Conservation (phyloP, 805 yeast species). For the Teunomyces atbi region DNA sequence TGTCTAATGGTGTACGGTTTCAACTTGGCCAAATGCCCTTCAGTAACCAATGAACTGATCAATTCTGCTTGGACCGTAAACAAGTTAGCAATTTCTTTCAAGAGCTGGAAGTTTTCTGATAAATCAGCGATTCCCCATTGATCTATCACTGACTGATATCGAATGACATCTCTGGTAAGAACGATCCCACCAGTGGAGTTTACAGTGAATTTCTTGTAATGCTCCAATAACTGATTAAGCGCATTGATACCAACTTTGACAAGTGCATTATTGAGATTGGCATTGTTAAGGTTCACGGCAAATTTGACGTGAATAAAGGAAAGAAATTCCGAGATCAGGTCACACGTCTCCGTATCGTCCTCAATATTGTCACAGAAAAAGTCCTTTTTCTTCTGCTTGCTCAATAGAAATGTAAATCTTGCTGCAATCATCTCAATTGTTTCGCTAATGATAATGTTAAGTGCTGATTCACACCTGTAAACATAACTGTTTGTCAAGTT, state of each 20-base stretch:
- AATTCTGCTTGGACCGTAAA: conserved; percentile 83
- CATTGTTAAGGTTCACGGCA: conserved; percentile 29
- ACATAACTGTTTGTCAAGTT: conserved; percentile 61
- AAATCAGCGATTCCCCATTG: conserved; percentile 64
- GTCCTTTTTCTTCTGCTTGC: conserved; percentile 76
- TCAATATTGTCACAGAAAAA: conserved; percentile 48
- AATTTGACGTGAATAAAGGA: conserved; percentile 40
- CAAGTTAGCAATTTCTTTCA: conserved; percentile 80
- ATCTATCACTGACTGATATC: conserved; percentile 67
- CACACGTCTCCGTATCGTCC: conserved; percentile 73
- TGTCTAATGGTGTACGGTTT: conserved; percentile 61
- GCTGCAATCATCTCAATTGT: conserved; percentile 52
- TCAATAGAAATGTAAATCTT: conserved; percentile 45
- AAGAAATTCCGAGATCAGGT: conserved; percentile 56
- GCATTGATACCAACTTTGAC: conserved; percentile 57
- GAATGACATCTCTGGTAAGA: conserved; percentile 77
- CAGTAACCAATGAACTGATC: conserved; percentile 72
- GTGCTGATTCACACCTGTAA: conserved; percentile 58
- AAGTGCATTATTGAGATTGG: conserved; percentile 51
- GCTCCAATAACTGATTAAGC: conserved; percentile 60
- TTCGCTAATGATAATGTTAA: conserved; percentile 63
- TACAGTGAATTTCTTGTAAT: conserved; percentile 72
- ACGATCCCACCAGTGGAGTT: conserved; percentile 81
- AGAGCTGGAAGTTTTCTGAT: conserved; percentile 60
- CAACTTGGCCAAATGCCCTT: conserved; percentile 70